Percentiles rank a stretch among this genome's conserved stretches.
Conservation (phyloP, 805 yeast species). For the Lachancea kluyveri region DNA sequence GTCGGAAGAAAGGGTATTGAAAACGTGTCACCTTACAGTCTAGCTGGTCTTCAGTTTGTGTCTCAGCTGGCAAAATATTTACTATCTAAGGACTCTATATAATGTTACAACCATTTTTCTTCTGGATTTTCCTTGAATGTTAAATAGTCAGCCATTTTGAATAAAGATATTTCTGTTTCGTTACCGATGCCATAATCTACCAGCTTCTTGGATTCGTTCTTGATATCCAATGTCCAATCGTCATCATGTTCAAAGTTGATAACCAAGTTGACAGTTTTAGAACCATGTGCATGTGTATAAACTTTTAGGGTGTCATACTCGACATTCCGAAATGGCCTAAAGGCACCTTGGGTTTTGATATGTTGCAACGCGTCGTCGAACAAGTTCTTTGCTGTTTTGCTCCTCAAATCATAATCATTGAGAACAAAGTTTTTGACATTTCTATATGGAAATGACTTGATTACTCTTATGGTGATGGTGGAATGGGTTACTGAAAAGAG, state of each 20-base stretch:
- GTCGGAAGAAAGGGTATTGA: conserved; percentile 67
- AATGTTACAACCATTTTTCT: conserved; percentile 66
- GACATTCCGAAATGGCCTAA: conserved; percentile 78
- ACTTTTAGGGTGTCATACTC: conserved; percentile 71
- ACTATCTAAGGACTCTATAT: conserved; percentile 4
- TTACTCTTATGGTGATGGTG: conserved; percentile 74
- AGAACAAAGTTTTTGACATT: conserved; percentile 75
- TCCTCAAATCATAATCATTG: conserved; percentile 61
- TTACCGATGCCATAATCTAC: conserved; percentile 59
- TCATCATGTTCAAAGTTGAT: conserved; percentile 84
- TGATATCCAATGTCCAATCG: conserved; percentile 51
- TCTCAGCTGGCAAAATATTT: conserved; percentile 20
- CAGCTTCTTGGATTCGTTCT: conserved; percentile 36
- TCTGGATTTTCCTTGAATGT: conserved; percentile 75
- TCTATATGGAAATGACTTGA: conserved; percentile 88
- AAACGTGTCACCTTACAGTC: conserved; percentile 22
- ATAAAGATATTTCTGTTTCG: conserved; percentile 89
- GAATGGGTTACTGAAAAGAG: conserved; percentile 40
- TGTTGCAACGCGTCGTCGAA: conserved; percentile 43
- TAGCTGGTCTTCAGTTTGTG: conserved; percentile 25
- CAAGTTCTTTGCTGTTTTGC: conserved; percentile 59
- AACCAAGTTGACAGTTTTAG: conserved; percentile 87
- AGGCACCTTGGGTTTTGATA: conserved; percentile 53
- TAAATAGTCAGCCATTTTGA: conserved; percentile 59
- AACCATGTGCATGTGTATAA: conserved; percentile 91